Conservation (phyloP, 2,329 filamentous ascomycete genomes). For the Penicillium sp. region DNA sequence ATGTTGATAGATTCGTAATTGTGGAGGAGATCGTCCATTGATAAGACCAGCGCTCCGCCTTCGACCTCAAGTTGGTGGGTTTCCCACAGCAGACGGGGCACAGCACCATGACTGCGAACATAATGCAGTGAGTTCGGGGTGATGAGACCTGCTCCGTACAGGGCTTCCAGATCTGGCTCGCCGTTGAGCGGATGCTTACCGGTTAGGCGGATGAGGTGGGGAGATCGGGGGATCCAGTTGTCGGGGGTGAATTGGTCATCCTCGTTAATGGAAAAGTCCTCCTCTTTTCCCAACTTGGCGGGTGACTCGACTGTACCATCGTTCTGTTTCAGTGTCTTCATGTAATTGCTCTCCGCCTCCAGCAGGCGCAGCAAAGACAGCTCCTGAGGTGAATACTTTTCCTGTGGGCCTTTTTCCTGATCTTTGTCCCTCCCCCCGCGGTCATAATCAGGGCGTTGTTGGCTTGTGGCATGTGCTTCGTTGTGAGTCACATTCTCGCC, state of each 20-base stretch:
- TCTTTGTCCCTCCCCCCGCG: too few relatives aligned
- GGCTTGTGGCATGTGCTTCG: too few relatives aligned
- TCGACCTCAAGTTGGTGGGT: constrained; percentile 41
- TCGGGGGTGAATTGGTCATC: not conserved
- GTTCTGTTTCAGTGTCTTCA: not conserved
- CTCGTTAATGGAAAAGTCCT: not conserved
- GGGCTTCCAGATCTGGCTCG: constrained; percentile 48
- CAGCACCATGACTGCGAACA: constrained; percentile 63
- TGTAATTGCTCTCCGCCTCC: not conserved
- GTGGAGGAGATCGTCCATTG: constrained; percentile 12
- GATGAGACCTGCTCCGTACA: constrained; percentile 45
- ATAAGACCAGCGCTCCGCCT: constrained; percentile 44
- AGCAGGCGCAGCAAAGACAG: too few relatives aligned
- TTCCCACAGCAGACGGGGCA: constrained; percentile 55
- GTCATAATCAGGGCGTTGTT: too few relatives aligned
- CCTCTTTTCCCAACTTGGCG: not conserved
- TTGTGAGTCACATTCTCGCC: too few relatives aligned
- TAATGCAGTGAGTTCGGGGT: constrained; percentile 58
- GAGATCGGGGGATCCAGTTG: not conserved
- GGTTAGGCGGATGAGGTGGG: not conserved
- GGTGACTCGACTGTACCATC: not conserved
- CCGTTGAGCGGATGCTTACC: constrained; percentile 49
- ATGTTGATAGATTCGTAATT: not conserved
- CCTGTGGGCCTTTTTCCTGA: too few relatives aligned
- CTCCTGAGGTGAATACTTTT: too few relatives aligned